Percentiles rank a stretch among this genome's conserved stretches.
These are phyloP conservation scores for Discostella pseudostelligera DNA, from an alignment of 108 stramenopile genomes.

Conservation along the genomic window DNA sequence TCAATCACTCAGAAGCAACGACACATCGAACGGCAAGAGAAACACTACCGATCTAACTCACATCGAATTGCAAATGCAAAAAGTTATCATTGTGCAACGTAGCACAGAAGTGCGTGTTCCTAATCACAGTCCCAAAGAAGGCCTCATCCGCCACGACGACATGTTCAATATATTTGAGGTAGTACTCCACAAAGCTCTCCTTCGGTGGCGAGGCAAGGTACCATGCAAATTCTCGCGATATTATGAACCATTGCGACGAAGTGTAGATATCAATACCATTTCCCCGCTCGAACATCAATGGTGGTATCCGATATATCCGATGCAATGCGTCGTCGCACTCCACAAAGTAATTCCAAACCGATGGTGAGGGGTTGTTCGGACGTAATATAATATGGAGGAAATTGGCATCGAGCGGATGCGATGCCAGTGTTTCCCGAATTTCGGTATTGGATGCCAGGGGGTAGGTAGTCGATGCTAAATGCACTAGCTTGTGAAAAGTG, in stretches of 20 bases:
- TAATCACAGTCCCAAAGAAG: constrained; percentile 92
- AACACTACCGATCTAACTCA: background rate
- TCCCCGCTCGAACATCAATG: constrained; percentile 52
- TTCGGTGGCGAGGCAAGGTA: constrained; percentile 75
- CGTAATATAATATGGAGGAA: constrained; percentile 78
- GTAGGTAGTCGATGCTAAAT: constrained; percentile 88
- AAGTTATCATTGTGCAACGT: constrained; percentile 90
- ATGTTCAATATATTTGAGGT: constrained; percentile 77
- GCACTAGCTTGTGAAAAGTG: constrained; percentile 82
- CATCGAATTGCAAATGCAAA: constrained; percentile 88
- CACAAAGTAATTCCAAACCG: constrained; percentile 91
- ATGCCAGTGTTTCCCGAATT: constrained; percentile 80
- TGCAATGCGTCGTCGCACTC: constrained; percentile 94
- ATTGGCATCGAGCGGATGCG: constrained; percentile 84
- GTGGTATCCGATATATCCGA: constrained; percentile 85
- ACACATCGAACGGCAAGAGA: background rate
- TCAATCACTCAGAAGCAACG: too few species aligned
- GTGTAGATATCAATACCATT: constrained; percentile 81
- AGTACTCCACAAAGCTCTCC: constrained; percentile 72
- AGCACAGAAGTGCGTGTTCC: constrained; percentile 82
- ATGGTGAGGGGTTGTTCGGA: constrained; percentile 59
- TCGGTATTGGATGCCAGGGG: constrained; percentile 87
- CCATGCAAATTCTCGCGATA: constrained; percentile 86
- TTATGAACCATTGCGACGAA: constrained; percentile 92
- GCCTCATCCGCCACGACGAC: constrained; percentile 95